Evolutionary conservation across 139 green algal species (phyloP).

Genomic region (Astrephomene gubernaculifera): DNA sequence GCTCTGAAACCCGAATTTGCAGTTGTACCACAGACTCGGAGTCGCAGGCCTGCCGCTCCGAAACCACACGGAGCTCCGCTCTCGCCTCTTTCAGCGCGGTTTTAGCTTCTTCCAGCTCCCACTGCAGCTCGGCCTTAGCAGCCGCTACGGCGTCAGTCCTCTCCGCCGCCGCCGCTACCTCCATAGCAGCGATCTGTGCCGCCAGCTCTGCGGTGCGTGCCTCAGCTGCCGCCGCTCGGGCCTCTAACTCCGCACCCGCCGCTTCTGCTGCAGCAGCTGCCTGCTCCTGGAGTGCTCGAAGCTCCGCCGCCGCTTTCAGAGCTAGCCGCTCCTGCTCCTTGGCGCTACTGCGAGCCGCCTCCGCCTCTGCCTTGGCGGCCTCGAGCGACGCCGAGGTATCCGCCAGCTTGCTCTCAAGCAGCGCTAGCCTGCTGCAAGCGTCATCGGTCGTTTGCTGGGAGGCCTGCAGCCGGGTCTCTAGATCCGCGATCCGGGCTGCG

Average conservation of each 20-base stretch:
- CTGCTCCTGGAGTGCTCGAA: neutral
- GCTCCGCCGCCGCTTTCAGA: neutral
- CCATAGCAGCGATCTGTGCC: neutral
- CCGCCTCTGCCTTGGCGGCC: neutral
- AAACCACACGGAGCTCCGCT: neutral
- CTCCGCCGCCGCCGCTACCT: neutral
- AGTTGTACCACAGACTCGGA: neutral
- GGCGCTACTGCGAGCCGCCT: too few species aligned
- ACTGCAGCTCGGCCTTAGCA: neutral
- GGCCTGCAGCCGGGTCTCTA: too few species aligned
- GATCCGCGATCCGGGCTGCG: neutral
- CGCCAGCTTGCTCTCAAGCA: slow-evolving; percentile 1
- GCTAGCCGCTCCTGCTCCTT: neutral
- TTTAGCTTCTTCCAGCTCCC: slow-evolving; percentile 20
- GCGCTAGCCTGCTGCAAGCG: neutral
- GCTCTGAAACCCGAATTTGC: neutral
- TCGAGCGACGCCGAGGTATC: neutral
- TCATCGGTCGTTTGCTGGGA: neutral
- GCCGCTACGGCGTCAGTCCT: neutral
- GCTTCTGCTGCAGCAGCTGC: neutral
- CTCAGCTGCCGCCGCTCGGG: neutral
- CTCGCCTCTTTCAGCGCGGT: slow-evolving; percentile 7
- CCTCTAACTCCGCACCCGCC: neutral
- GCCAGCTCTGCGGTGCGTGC: too few species aligned
- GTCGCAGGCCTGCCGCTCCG: neutral